These are phyloP conservation scores for Vitis labrusca DNA, from an alignment of 164 flowering plant species.

Conservation along the genomic window DNA sequence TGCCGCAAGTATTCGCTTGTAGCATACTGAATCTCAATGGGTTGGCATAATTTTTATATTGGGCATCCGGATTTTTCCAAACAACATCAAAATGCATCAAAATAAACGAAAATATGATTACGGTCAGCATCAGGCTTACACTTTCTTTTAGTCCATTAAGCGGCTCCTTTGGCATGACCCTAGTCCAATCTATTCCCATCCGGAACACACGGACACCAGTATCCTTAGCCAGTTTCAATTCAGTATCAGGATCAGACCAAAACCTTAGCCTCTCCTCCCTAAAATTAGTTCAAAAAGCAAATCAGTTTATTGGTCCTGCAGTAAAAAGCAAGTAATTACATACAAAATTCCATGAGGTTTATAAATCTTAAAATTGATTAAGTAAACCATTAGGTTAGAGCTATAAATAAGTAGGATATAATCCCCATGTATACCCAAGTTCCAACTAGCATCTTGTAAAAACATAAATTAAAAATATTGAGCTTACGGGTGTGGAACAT, in stretches of 20 bases:
- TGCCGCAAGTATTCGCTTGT: too few relatives aligned
- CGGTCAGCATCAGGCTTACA: conserved; percentile 40
- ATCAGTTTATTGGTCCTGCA: conserved; percentile 8
- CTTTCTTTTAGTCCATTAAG: conserved; percentile 52
- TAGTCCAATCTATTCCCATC: conserved; percentile 96
- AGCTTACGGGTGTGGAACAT: conserved; percentile 94
- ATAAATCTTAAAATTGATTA: not conserved
- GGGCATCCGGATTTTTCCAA: not conserved
- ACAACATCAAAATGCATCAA: not conserved
- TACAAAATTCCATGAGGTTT: too few relatives aligned
- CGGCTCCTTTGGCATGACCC: conserved; percentile 91
- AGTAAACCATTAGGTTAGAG: not conserved
- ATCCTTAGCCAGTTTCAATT: conserved; percentile 80
- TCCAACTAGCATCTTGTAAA: too few relatives aligned
- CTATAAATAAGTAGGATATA: not conserved
- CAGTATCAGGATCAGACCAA: conserved; percentile 99
- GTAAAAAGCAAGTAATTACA: not conserved
- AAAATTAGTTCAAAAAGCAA: conserved; percentile 27
- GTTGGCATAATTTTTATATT: too few relatives aligned
- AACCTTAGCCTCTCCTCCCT: conserved; percentile 93
- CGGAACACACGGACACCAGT: conserved; percentile 86
- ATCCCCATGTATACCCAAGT: not conserved
- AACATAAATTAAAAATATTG: not conserved
- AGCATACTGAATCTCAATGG: too few relatives aligned
- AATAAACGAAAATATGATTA: not conserved